These are phyloP conservation scores for Stropharia rugosoannulata DNA, from an alignment of 768 basidiomycete genomes.

Conservation along the genomic window DNA sequence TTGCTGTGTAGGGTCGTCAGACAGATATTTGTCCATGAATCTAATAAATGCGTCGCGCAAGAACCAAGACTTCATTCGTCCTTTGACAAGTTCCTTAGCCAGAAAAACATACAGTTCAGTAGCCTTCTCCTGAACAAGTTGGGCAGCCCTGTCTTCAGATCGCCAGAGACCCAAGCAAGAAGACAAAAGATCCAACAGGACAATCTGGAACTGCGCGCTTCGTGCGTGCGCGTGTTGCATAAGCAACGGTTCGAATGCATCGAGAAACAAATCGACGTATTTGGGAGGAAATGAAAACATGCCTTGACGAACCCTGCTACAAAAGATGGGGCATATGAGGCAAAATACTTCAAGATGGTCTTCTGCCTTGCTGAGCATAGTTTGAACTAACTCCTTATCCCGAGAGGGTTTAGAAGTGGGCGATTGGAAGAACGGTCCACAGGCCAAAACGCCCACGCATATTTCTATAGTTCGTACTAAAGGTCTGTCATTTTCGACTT, in stretches of 20 bases:
- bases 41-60: constrained; percentile 61
- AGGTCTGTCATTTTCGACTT: constrained; percentile 23
- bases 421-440: constrained; percentile 64
- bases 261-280: constrained; percentile 53
- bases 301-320: constrained; percentile 53
- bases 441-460: constrained; percentile 60
- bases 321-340: constrained; percentile 53
- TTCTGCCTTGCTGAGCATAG: constrained; percentile 46
- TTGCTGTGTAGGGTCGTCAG: constrained; percentile 49
- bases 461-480: constrained; percentile 41
- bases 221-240: constrained; percentile 51
- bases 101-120: constrained; percentile 56
- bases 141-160: constrained; percentile 22
- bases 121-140: constrained; percentile 43
- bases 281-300: constrained; percentile 51
- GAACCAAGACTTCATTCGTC: constrained; percentile 58
- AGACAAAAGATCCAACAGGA: constrained; percentile 61
- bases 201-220: constrained; percentile 49
- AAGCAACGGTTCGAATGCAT: constrained; percentile 52
- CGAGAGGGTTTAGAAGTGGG: constrained; percentile 56
- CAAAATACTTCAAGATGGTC: constrained; percentile 51
- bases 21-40: constrained; percentile 68
- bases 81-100: constrained; percentile 36
- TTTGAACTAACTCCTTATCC: constrained; percentile 58
- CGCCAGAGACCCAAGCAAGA: constrained; percentile 66